Conservation (phyloP, 805 yeast species). For the Zygoascus bituminiphila region DNA sequence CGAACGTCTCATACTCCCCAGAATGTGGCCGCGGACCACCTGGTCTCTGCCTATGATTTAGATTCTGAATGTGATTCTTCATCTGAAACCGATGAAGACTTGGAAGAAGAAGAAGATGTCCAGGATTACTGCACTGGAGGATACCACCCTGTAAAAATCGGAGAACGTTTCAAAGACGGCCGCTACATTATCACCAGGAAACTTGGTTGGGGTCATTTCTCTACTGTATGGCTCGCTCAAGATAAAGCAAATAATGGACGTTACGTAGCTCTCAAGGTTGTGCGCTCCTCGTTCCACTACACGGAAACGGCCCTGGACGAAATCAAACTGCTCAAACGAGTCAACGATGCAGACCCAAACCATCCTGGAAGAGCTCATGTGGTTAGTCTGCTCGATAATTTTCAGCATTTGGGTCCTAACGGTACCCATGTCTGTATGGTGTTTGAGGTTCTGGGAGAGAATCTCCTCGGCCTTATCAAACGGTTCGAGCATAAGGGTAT, state of each 20-base stretch:
- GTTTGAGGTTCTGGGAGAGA: constrained; percentile 94
- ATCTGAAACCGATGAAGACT: constrained; percentile 8
- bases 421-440: constrained; percentile 96
- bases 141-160: constrained; percentile 87
- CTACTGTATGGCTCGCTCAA: constrained; percentile 88
- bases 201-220: constrained; percentile 98
- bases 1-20: no score
- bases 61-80: constrained; percentile 6
- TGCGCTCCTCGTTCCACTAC: constrained; percentile 82
- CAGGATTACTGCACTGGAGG: constrained; percentile 90
- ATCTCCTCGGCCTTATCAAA: constrained; percentile 72
- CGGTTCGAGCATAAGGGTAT: constrained; percentile 70
- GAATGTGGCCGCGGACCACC: no score
- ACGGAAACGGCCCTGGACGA: constrained; percentile 94
- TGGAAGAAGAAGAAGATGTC: constrained; percentile 59
- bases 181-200: constrained; percentile 78
- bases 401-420: constrained; percentile 80
- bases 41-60: not conserved
- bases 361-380: constrained; percentile 82
- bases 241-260: constrained; percentile 44
- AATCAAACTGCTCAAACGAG: constrained; percentile 62
- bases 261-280: constrained; percentile 92
- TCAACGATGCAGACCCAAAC: constrained; percentile 49
- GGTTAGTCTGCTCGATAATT: constrained; percentile 72
- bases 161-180: constrained; percentile 71